phyloP scores from a whole-genome alignment of 2,329 filamentous ascomycete species.

The Leptodontidium sp. region DNA sequence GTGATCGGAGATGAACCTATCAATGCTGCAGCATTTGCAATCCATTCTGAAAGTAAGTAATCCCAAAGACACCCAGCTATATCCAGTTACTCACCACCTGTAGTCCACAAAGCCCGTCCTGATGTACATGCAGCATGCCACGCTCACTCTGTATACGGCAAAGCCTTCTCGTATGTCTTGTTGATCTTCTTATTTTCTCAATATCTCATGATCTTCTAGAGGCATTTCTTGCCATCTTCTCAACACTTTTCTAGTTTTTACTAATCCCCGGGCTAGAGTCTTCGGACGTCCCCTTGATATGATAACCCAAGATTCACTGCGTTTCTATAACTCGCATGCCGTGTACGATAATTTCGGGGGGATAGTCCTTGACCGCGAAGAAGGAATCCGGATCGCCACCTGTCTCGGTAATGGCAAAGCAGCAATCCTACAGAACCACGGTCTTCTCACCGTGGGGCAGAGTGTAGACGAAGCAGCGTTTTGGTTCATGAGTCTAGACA shows the following conservation, averaged over 20 bases:
- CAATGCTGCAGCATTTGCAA: conserved; percentile 56
- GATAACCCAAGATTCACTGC: conserved; percentile 61
- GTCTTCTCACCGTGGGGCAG: conserved; percentile 55
- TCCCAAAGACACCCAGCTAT: background rate
- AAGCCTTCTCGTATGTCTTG: conserved; percentile 58
- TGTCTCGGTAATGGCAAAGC: conserved; percentile 58
- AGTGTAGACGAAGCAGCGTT: conserved; percentile 60
- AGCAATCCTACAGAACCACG: conserved; percentile 60
- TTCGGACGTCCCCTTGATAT: conserved; percentile 56
- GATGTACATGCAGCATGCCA: conserved; percentile 65
- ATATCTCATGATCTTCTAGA: background rate
- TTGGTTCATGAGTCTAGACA: conserved; percentile 61
- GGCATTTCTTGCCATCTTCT: background rate
- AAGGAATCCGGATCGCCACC: conserved; percentile 57
- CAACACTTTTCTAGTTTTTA: background rate
- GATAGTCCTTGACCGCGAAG: conserved; percentile 59
- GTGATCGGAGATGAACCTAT: conserved; percentile 66
- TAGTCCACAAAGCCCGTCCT: conserved; percentile 64
- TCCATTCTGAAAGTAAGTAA: conserved; percentile 51
- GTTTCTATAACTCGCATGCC: conserved; percentile 57
- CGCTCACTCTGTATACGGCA: conserved; percentile 62
- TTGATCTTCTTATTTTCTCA: background rate
- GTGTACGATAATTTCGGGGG: conserved; percentile 56
- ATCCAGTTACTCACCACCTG: background rate
- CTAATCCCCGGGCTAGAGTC: conserved; percentile 40